phyloP scores from a whole-genome alignment of 1,139 yeast genomes.

The Hyphopichia wangnamkhiaoensis region DNA sequence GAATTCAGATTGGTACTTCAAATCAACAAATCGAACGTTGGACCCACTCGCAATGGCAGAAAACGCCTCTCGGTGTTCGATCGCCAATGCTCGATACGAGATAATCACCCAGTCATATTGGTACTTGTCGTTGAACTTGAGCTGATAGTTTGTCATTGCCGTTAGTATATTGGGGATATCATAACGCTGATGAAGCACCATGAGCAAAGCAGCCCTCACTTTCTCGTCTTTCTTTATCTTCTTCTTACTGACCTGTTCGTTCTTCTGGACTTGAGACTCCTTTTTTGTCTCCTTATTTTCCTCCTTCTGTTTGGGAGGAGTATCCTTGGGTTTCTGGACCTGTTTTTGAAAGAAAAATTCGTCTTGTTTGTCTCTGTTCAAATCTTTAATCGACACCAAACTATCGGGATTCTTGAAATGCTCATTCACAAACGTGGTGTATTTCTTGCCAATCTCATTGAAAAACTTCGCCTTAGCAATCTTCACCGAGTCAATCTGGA shows the following conservation, averaged over 20 bases:
- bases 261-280: too few relatives aligned
- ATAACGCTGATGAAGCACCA: conserved; percentile 7
- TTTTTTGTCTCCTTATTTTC: not conserved
- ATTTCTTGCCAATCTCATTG: not conserved
- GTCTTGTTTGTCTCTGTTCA: conserved; percentile 6
- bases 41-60: conserved; percentile 6
- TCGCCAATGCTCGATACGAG: conserved; percentile 5
- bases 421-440: not conserved
- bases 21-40: conserved; percentile 35
- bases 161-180: conserved; percentile 9
- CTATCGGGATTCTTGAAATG: conserved; percentile 6
- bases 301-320: not conserved
- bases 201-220: conserved; percentile 13
- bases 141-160: conserved; percentile 20
- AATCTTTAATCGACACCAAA: conserved; percentile 2
- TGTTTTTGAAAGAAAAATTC: not conserved
- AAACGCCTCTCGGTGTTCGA: conserved; percentile 6
- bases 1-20: conserved; percentile 29
- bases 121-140: conserved; percentile 17
- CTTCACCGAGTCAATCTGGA: conserved; percentile 8
- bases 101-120: conserved; percentile 20
- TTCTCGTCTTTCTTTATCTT: not conserved
- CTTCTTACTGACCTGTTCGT: not conserved
- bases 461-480: conserved; percentile 3
- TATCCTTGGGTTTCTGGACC: not conserved